A percentile compares a stretch with the other conserved stretches of the same genome.
Conservation (phyloP, 148 eudicot genomes). For the Gaultheria prostrata region DNA sequence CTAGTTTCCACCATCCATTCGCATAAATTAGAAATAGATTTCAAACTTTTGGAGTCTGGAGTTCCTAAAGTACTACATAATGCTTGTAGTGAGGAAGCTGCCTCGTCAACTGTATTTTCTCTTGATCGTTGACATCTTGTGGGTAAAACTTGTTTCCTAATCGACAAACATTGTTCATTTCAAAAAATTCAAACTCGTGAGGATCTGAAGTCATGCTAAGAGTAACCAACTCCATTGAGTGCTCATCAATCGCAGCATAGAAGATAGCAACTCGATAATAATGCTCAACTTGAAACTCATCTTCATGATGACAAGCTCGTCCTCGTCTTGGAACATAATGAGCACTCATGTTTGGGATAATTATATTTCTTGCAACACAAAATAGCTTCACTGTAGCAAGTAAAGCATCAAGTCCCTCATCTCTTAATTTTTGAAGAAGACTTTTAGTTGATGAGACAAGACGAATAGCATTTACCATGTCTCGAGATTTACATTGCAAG, state of each 20-base stretch:
- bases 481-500: no score
- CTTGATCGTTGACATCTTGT: neutral
- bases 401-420: no score
- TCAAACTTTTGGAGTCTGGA: neutral
- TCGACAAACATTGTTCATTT: neutral
- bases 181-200: neutral
- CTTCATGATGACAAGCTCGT: neutral
- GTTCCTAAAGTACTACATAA: no score
- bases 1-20: neutral
- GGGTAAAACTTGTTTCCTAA: neutral
- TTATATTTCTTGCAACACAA: no score
- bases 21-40: constrained; percentile 13
- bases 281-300: neutral
- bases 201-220: neutral
- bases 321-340: neutral
- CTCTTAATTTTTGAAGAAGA: no score
- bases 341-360: neutral
- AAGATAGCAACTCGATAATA: neutral
- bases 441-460: no score
- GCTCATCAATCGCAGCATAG: neutral
- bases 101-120: no score
- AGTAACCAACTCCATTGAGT: neutral
- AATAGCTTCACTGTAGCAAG: no score
- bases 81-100: no score
- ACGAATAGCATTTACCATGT: no score